phyloP scores from a whole-genome alignment of 306 rosid species.

The Malus sylvestris region DNA sequence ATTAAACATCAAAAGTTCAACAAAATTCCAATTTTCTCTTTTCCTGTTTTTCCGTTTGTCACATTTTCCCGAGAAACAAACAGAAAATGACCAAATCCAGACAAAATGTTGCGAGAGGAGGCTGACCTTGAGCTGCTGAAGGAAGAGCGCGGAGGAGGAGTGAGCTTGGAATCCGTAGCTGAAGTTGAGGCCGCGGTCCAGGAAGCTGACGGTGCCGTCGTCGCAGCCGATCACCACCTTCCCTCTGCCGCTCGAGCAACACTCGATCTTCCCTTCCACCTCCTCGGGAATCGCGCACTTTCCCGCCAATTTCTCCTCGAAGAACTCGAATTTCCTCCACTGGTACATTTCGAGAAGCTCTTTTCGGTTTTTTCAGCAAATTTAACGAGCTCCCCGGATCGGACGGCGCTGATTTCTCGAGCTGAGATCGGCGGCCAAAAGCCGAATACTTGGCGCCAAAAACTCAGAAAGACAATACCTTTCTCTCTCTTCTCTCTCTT shows the following conservation, averaged over 20 bases:
- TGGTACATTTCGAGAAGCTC: conserved; percentile 53
- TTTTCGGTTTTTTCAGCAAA: neutral
- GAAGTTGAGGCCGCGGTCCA: conserved; percentile 89
- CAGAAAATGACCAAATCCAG: neutral
- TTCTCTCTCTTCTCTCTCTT: neutral
- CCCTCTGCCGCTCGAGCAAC: conserved; percentile 95
- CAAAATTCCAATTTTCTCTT: neutral
- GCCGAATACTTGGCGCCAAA: neutral
- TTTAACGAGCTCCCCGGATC: conserved; percentile 1
- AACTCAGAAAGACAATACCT: neutral
- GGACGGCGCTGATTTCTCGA: neutral
- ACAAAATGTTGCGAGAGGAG: neutral
- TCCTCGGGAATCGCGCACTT: conserved; percentile 67
- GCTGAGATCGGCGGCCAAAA: conserved; percentile 1
- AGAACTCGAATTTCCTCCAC: conserved; percentile 97
- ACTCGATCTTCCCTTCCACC: conserved; percentile 48
- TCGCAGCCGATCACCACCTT: conserved; percentile 81
- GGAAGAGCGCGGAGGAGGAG: conserved; percentile 69
- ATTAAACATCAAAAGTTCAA: neutral
- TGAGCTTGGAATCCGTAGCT: conserved; percentile 75
- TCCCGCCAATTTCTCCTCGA: conserved; percentile 76
- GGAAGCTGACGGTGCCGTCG: conserved; percentile 66
- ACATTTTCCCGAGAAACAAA: neutral
- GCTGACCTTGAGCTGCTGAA: conserved; percentile 91
- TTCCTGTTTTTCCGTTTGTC: neutral